Percentiles rank a stretch among this genome's conserved stretches.
These are phyloP conservation scores for Neostapfia colusana DNA, from an alignment of 176 grass and related monocot genomes.

Conservation along the genomic window DNA sequence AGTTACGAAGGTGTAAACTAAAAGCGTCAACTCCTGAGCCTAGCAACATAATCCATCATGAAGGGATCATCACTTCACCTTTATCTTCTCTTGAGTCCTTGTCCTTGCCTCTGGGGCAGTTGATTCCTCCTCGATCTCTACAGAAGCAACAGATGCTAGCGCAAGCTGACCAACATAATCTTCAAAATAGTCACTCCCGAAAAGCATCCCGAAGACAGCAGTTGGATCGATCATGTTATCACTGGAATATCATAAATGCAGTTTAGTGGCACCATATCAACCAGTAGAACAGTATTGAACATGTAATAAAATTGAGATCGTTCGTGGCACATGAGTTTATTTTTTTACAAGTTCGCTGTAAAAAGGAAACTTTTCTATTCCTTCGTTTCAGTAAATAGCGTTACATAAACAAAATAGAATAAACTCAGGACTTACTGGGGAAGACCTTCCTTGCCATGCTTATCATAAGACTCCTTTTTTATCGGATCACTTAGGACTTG, in stretches of 20 bases:
- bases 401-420: neutral
- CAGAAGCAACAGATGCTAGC: constrained; percentile 64
- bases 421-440: constrained; percentile 57
- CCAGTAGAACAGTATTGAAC: neutral
- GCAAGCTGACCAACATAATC: constrained; percentile 76
- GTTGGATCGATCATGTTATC: constrained; percentile 68
- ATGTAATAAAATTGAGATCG: neutral
- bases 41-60: neutral
- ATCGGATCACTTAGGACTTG: constrained; percentile 82
- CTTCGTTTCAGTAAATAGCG: neutral
- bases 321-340: neutral
- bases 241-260: constrained; percentile 29
- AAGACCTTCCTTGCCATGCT: constrained; percentile 81
- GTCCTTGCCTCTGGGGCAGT: constrained; percentile 41
- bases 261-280: neutral
- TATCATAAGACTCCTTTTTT: constrained; percentile 81
- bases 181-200: constrained; percentile 77
- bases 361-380: neutral
- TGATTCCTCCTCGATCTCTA: constrained; percentile 59
- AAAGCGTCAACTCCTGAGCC: neutral
- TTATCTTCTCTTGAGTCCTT: constrained; percentile 71
- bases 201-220: constrained; percentile 80
- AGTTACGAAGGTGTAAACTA: neutral
- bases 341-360: neutral
- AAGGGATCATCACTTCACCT: constrained; percentile 38